These are phyloP conservation scores for Wilcoxina mikolae DNA, from an alignment of 495 filamentous ascomycete species.

Conservation along the genomic window DNA sequence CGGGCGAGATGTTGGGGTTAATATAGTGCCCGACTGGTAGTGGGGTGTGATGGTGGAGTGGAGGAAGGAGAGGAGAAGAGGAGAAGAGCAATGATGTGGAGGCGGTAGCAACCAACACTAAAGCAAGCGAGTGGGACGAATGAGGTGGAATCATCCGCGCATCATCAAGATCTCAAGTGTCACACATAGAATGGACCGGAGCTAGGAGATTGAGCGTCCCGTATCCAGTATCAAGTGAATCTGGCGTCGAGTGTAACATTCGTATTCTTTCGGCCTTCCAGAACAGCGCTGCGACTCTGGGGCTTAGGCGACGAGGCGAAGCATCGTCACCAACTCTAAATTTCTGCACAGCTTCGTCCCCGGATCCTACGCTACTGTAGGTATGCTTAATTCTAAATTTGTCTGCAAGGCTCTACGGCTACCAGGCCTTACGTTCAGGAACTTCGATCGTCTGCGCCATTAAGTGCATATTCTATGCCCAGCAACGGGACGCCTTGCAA, in stretches of 20 bases:
- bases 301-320: no score
- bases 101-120: not conserved
- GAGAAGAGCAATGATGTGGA: not conserved
- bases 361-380: not conserved
- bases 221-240: no score
- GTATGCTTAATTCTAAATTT: not conserved
- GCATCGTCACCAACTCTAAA: not conserved
- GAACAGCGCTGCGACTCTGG: no score
- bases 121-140: not conserved
- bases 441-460: not conserved
- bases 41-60: constrained; percentile 19
- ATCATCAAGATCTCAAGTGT: not conserved
- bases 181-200: no score
- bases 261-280: no score
- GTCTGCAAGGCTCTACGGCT: not conserved
- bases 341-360: not conserved
- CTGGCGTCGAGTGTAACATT: no score
- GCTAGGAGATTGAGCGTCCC: no score
- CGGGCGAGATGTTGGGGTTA: no score
- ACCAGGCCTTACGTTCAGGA: not conserved
- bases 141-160: not conserved
- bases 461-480: not conserved
- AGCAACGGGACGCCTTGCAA: no score
- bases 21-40: no score
- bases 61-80: not conserved